These are phyloP conservation scores for Penicillium cosmopolitanum DNA, from an alignment of 495 filamentous ascomycete genomes.

Conservation along the genomic window DNA sequence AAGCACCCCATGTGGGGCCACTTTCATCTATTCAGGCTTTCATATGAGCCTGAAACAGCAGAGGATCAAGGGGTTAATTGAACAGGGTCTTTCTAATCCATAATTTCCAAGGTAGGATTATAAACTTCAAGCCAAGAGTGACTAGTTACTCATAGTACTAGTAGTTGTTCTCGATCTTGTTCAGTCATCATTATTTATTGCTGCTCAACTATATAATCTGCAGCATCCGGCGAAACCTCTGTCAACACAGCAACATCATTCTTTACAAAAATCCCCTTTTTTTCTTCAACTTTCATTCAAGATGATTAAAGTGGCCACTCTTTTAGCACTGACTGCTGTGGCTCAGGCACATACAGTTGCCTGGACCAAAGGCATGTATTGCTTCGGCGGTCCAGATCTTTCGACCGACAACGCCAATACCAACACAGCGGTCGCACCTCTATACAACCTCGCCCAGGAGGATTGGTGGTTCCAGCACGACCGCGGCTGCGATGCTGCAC, in stretches of 20 bases:
- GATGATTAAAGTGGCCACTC: not conserved
- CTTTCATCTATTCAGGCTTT: conserved; percentile 4
- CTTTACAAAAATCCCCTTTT: not conserved
- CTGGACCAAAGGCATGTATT: conserved; percentile 56
- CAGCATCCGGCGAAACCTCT: too few relatives aligned
- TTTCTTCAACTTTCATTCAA: not conserved
- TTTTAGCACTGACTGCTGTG: conserved; percentile 17
- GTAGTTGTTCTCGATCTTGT: too few relatives aligned
- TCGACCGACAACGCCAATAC: conserved; percentile 44
- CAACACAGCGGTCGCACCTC: conserved; percentile 44
- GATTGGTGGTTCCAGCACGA: conserved; percentile 59
- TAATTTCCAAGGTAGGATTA: too few relatives aligned
- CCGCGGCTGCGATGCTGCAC: conserved; percentile 47
- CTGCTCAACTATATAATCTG: not conserved
- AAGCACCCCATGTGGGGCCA: not conserved
- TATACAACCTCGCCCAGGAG: conserved; percentile 43
- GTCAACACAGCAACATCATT: too few relatives aligned
- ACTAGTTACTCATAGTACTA: too few relatives aligned
- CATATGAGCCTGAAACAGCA: not conserved
- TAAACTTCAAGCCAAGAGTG: too few relatives aligned
- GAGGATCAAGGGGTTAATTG: not conserved
- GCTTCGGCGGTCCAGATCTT: conserved; percentile 32
- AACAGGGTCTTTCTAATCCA: not conserved
- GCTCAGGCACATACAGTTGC: conserved; percentile 48
- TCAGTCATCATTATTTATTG: not conserved